These are phyloP conservation scores for Nicotiana knightiana DNA, from an alignment of 257 asterid genomes.

Conservation along the genomic window DNA sequence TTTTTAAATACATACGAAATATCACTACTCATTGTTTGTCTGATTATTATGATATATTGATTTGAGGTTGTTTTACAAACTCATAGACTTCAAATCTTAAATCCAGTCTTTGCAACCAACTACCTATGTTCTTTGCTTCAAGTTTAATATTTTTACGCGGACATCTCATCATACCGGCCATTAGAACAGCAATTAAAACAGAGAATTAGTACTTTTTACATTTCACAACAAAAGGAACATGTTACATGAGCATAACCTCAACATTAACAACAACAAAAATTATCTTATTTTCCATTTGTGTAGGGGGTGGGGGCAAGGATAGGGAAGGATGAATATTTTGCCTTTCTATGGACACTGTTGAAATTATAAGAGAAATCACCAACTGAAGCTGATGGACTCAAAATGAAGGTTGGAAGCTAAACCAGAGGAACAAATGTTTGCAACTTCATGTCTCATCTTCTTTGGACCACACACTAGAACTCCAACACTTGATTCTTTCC, in stretches of 20 bases:
- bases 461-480: constrained; percentile 78
- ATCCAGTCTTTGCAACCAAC: neutral
- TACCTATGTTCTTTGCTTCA: neutral
- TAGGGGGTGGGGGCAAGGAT: neutral
- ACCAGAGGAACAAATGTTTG: constrained; percentile 62
- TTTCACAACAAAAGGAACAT: neutral
- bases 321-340: neutral
- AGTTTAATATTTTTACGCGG: neutral
- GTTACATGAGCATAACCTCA: neutral
- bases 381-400: constrained; percentile 75
- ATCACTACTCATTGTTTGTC: too few species aligned
- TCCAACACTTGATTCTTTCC: constrained; percentile 62
- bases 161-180: neutral
- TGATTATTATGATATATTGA: too few species aligned
- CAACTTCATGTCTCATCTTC: constrained; percentile 71
- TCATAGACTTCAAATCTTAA: too few species aligned
- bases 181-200: neutral
- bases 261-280: too few species aligned
- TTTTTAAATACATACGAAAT: too few species aligned
- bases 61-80: too few species aligned
- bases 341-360: neutral
- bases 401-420: constrained; percentile 64
- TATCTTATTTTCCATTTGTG: neutral
- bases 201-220: neutral
- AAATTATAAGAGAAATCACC: constrained; percentile 34